Conservation (phyloP, 768 basidiomycete genomes). For the Austroboletus eburneus region DNA sequence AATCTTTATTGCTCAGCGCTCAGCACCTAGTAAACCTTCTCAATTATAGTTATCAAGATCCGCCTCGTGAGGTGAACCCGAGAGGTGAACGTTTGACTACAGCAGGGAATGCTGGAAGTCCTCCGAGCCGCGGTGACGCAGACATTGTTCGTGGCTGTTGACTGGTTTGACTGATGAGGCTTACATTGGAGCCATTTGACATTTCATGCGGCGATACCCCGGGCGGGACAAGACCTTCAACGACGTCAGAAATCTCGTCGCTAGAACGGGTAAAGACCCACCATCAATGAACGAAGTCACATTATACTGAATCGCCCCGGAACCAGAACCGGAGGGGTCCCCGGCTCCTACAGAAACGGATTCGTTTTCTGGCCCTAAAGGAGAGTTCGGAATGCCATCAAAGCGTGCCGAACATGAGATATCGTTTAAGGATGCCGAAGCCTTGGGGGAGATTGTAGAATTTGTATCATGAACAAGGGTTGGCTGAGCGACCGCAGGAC, state of each 20-base stretch:
- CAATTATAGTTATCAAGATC: too few species aligned
- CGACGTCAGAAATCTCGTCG: conserved; percentile 2
- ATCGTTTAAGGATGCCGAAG: conserved; percentile 23
- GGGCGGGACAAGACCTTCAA: conserved; percentile 34
- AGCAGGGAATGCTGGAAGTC: conserved; percentile 1
- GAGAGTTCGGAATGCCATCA: conserved; percentile 16
- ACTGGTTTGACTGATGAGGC: too few species aligned
- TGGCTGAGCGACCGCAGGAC: conserved; percentile 8
- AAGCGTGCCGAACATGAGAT: conserved; percentile 14
- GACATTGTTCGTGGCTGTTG: background rate
- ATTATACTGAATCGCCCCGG: conserved; percentile 58
- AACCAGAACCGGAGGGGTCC: conserved; percentile 29
- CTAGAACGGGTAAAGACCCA: conserved; percentile 21
- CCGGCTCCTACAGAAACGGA: conserved; percentile 10
- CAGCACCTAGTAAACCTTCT: too few species aligned
- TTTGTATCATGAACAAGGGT: conserved; percentile 4
- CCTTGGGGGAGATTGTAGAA: conserved; percentile 23
- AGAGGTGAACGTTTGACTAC: background rate
- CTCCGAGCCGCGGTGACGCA: background rate
- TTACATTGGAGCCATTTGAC: too few species aligned
- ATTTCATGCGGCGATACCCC: too few species aligned
- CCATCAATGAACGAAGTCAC: conserved; percentile 71
- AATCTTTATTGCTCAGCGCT: too few species aligned
- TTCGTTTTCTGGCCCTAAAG: conserved; percentile 12
- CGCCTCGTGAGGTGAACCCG: too few species aligned